Evolutionary conservation across 805 yeast species (phyloP).

Genomic region (Hanseniaspora occidentalis): DNA sequence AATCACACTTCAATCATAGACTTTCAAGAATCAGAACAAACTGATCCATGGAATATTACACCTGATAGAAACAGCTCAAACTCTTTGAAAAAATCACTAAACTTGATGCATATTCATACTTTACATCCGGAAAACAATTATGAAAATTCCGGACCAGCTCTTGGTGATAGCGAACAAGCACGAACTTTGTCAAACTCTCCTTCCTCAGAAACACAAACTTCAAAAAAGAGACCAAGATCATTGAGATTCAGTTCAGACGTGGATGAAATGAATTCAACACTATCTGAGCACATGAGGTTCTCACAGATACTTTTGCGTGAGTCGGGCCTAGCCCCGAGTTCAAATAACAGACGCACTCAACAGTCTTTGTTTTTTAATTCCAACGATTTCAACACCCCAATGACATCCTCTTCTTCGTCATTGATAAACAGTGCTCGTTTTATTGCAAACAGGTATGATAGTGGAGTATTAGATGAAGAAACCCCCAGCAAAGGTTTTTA

Average conservation of each 20-base stretch:
- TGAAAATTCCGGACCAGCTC: background rate
- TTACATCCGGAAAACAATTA: background rate
- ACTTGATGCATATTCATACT: background rate
- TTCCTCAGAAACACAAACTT: background rate
- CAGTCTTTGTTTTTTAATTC: background rate
- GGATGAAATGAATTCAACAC: background rate
- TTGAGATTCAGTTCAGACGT: background rate
- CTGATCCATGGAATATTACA: too few relatives aligned
- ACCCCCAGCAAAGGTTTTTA: too few relatives aligned
- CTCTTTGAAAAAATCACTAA: background rate
- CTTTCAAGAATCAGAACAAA: too few relatives aligned
- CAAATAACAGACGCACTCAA: background rate
- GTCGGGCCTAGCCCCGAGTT: background rate
- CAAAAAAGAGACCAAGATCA: background rate
- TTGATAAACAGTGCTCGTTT: background rate
- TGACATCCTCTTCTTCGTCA: constrained; percentile 7
- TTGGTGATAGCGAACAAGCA: background rate
- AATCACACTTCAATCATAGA: too few relatives aligned
- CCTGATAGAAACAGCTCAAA: background rate
- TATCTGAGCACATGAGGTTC: background rate
- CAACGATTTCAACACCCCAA: background rate
- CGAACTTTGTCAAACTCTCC: background rate
- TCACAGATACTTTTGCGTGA: background rate
- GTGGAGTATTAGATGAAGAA: too few relatives aligned
- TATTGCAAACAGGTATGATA: constrained; percentile 1